These are phyloP conservation scores for Exophiala bonariae DNA, from an alignment of 2,329 filamentous ascomycete genomes.

Conservation along the genomic window DNA sequence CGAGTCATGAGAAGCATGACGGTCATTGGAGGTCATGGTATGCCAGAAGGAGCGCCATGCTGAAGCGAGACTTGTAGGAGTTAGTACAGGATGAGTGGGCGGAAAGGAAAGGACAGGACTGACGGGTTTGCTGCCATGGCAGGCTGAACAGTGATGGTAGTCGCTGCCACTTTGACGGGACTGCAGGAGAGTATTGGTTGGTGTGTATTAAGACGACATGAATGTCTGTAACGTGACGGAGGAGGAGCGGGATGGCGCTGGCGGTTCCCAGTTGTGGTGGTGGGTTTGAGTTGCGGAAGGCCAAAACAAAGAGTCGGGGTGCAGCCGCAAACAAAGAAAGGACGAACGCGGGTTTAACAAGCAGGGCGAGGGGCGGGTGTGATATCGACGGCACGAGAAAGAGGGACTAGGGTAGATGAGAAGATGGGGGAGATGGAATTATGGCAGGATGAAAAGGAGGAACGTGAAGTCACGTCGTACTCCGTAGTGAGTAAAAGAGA, in stretches of 20 bases:
- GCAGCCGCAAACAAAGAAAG: constrained; percentile 20
- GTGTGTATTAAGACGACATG: constrained; percentile 20
- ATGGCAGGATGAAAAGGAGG: not conserved
- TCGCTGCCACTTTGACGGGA: constrained; percentile 23
- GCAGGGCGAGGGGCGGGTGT: not conserved
- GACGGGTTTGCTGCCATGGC: constrained; percentile 28
- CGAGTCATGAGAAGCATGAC: constrained; percentile 88
- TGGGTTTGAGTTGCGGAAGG: constrained; percentile 3
- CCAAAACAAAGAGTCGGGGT: constrained; percentile 19
- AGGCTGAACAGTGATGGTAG: constrained; percentile 22
- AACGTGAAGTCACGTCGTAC: not conserved
- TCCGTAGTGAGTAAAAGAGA: not conserved
- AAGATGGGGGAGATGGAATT: not conserved
- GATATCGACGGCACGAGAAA: not conserved
- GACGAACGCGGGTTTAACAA: constrained; percentile 8
- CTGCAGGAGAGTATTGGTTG: constrained; percentile 1
- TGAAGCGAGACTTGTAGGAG: constrained; percentile 22
- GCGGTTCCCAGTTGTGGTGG: not conserved
- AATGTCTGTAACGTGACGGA: not conserved
- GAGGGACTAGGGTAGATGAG: not conserved
- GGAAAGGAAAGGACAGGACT: not conserved
- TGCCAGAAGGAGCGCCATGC: constrained; percentile 94
- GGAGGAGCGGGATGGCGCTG: no score
- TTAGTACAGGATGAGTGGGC: constrained; percentile 6
- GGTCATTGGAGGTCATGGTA: constrained; percentile 75